A percentile compares a stretch with the other conserved stretches of the same genome.
phyloP scores from a whole-genome alignment of 108 stramenopile species.

The Epithemia pelagica region DNA sequence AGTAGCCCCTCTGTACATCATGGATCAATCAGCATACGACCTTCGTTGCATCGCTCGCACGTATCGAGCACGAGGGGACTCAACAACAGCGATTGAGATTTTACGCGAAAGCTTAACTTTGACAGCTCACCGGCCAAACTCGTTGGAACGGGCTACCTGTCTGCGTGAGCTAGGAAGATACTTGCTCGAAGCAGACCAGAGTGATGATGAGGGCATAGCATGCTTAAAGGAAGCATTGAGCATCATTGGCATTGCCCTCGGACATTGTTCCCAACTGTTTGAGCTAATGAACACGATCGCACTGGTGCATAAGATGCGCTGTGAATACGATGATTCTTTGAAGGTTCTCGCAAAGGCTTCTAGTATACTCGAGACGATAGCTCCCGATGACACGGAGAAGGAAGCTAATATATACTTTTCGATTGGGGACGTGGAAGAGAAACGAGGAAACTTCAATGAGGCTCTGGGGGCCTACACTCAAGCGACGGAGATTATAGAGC shows the following conservation, averaged over 20 bases:
- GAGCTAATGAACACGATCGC: constrained; percentile 32
- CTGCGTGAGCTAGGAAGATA: constrained; percentile 18
- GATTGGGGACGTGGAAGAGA: constrained; percentile 31
- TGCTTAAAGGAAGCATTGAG: constrained; percentile 39
- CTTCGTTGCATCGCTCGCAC: constrained; percentile 33
- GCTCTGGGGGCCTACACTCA: constrained; percentile 45
- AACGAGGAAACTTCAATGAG: constrained; percentile 12
- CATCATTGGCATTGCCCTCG: constrained; percentile 44
- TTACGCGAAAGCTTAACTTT: constrained; percentile 32
- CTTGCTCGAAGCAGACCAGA: constrained; percentile 9
- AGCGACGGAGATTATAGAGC: constrained; percentile 29
- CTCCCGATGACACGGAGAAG: constrained; percentile 33
- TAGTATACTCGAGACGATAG: constrained; percentile 30
- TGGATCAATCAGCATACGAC: constrained; percentile 32
- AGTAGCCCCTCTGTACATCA: constrained; percentile 19
- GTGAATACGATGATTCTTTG: constrained; percentile 23
- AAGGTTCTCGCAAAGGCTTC: constrained; percentile 35
- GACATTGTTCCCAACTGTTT: constrained; percentile 35
- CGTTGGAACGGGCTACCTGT: constrained; percentile 42
- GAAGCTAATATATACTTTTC: constrained; percentile 38
- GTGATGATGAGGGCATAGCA: constrained; percentile 18
- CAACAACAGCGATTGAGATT: constrained; percentile 24
- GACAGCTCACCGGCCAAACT: constrained; percentile 32
- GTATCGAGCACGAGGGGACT: constrained; percentile 17
- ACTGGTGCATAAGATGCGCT: constrained; percentile 24